Evolutionary conservation across 2,329 filamentous ascomycete genomes (phyloP), one percentile per base, ranked within the genome.

Genomic region (Aspergillus sp.): DNA sequence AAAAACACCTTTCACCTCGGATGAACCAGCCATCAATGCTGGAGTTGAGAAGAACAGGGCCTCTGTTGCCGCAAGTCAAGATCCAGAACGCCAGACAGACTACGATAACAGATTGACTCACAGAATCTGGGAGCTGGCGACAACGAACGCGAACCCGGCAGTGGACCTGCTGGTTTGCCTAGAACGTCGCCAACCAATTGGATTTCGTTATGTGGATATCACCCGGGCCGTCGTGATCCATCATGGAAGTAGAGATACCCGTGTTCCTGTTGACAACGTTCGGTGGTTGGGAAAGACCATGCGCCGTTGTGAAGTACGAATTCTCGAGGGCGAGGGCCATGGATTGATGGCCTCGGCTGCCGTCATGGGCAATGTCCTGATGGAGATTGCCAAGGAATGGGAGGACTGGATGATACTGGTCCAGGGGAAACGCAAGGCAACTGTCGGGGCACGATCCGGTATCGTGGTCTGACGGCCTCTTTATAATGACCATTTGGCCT

Each of bases 151-250:
- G 2, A 97, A 98, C 61, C 93, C 93, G 0, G 91, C 93, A 1
- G 88, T 95, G 0, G 93, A 98, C 65, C 72, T 98, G 12, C 74
- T 98, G 1, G 87, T 96, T 5, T 98, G 93, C 61, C 76, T 98
- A 2, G 93, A 98, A 66, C 82, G 93, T 19, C 81, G 88, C 27
- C 89, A 95, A 57, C 83, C 87, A 0, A 95, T 98, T 56, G 93
- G 93, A 0, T 98, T 98, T 70, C 83, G 90, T 39, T 98, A 98
- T 61, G 91, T 95, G 12, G 93, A 98, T 62, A 95, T 98, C 53
- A 94, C 86, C 5, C 81, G 90, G 7, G 81, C 88, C 0, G 87
- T 97, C 0, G 85, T 96, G 26, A 95, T 98, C 52, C 91, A 96
- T 59, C 93, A 98, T 63, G 93, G 93, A 32, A 88, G 82, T 59